These are phyloP conservation scores for Boletus sp. DNA, from an alignment of 768 basidiomycete genomes.

Conservation along the genomic window DNA sequence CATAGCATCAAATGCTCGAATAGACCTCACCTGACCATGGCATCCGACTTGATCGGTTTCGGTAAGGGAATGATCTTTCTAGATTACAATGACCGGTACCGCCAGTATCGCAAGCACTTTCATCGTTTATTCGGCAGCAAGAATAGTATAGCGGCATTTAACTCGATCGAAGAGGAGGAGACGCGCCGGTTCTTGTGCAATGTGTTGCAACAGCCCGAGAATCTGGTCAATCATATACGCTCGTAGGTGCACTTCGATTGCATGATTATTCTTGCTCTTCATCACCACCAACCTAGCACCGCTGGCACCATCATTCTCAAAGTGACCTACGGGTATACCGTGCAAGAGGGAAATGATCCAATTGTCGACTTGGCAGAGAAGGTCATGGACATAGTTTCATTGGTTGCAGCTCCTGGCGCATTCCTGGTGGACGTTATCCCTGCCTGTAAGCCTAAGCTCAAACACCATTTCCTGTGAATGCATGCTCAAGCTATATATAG, in stretches of 20 bases:
- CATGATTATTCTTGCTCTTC: neutral
- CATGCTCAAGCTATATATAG: slow-evolving; percentile 10
- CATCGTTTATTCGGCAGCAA: slow-evolving; percentile 11
- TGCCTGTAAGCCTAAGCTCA: slow-evolving; percentile 5
- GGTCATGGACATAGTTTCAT: slow-evolving; percentile 16
- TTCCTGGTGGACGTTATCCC: slow-evolving; percentile 26
- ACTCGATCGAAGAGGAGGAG: slow-evolving; percentile 19
- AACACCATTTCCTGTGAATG: neutral
- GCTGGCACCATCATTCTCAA: slow-evolving; percentile 33
- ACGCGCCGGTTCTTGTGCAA: slow-evolving; percentile 16
- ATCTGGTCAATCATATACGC: slow-evolving; percentile 17
- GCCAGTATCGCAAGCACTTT: slow-evolving; percentile 13
- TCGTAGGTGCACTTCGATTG: slow-evolving; percentile 7
- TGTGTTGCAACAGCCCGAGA: slow-evolving; percentile 12
- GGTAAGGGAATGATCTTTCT: slow-evolving; percentile 4
- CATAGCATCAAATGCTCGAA: slow-evolving; percentile 52
- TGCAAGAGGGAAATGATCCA: slow-evolving; percentile 35
- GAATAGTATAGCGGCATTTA: slow-evolving; percentile 1
- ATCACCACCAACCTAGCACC: slow-evolving; percentile 1
- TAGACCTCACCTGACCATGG: slow-evolving; percentile 19
- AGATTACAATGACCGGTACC: slow-evolving; percentile 6
- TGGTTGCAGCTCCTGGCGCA: slow-evolving; percentile 1
- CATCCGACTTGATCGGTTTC: slow-evolving; percentile 20
- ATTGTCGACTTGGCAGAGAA: slow-evolving; percentile 32
- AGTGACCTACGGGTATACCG: slow-evolving; percentile 41